Evolutionary conservation across 164 flowering plant species (phyloP).

Genomic region (Umbilicus rupestris): DNA sequence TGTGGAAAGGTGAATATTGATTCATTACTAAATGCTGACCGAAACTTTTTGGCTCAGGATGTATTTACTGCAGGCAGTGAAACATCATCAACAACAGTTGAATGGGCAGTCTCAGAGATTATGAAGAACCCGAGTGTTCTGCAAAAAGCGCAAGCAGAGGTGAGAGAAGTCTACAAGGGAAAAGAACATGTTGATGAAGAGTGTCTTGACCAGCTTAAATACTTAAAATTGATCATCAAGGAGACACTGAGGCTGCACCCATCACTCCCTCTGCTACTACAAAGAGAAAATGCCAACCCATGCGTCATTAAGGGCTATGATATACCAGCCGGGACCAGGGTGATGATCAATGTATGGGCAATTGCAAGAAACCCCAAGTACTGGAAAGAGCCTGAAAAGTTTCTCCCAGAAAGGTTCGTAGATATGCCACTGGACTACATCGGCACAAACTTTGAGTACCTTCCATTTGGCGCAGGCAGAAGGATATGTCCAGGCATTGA

Average conservation of each 20-base stretch:
- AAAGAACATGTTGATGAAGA: conserved; percentile 16
- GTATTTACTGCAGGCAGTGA: conserved; percentile 27
- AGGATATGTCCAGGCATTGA: conserved; percentile 27
- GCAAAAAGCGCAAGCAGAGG: conserved; percentile 25
- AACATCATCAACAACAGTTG: conserved; percentile 17
- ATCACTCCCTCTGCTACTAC: conserved; percentile 20
- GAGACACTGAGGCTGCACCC: conserved; percentile 26
- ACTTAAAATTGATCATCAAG: conserved; percentile 17
- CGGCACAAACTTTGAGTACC: conserved; percentile 22
- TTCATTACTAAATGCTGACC: background rate
- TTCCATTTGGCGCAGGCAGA: conserved; percentile 34
- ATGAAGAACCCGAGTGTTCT: conserved; percentile 21
- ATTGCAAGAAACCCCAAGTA: conserved; percentile 20
- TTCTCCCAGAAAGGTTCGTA: conserved; percentile 26
- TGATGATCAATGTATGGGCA: conserved; percentile 29
- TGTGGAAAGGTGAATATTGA: background rate
- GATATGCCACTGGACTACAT: conserved; percentile 20
- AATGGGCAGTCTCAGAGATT: conserved; percentile 34
- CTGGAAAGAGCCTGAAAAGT: conserved; percentile 26
- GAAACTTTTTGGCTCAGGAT: conserved; percentile 15
- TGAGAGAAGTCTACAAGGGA: conserved; percentile 17
- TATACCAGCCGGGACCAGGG: conserved; percentile 20
- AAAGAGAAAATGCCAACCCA: conserved; percentile 19
- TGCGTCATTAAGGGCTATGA: conserved; percentile 21
- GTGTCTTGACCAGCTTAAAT: conserved; percentile 15